Base-by-base conservation (phyloP, 129 eudicot species). In the Kitagawia praeruptora region DNA sequence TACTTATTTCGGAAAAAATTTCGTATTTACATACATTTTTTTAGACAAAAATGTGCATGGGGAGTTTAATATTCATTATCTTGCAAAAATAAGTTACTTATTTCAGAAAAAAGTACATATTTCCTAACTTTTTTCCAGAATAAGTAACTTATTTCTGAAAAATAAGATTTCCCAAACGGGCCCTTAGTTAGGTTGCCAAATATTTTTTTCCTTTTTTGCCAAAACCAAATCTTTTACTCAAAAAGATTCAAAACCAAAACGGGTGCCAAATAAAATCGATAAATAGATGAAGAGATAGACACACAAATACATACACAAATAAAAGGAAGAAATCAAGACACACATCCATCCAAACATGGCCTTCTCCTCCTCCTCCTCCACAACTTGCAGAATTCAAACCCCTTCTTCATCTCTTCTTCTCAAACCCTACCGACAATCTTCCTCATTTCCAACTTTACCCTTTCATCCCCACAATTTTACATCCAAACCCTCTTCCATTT, bases 281-380 rank as follows among this genome's bases (percentile, higher is more conserved):
- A 54, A 21, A 23, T 23, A 23, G 8, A 54, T 19, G 1, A 19
- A 21, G 8, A 7, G 13, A 23, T 19, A 56, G 27, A 19, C 5
- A 56, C 66, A 56, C 13, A 7, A 23, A 23, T 13, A 16, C 37
- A 34, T 34, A 34, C 34, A 19, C 27, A 23, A 23, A 54, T 6
- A 54, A 6, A 6, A 54, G 8, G 4, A 23, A 23, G 28, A 56
- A 23, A 54, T 21, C 12, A 21, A 2, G 8, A 23, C 2, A 23
- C 28, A 23, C 4, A 18, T 51, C n/a, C 8, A 64, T 70, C 87
- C 81, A 79, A 79, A 85, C 79, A 85, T 85, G 88, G 88, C 83
- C 85, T 82, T 85, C 39, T 75, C 84, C 75, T 31, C 83, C 88
- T 31, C 34, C 14, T 8, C 89, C 16, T 4, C 16, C n/a, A 28